Evolutionary conservation across 2,329 filamentous ascomycete genomes (phyloP).

Genomic region (Botrytis cinerea): DNA sequence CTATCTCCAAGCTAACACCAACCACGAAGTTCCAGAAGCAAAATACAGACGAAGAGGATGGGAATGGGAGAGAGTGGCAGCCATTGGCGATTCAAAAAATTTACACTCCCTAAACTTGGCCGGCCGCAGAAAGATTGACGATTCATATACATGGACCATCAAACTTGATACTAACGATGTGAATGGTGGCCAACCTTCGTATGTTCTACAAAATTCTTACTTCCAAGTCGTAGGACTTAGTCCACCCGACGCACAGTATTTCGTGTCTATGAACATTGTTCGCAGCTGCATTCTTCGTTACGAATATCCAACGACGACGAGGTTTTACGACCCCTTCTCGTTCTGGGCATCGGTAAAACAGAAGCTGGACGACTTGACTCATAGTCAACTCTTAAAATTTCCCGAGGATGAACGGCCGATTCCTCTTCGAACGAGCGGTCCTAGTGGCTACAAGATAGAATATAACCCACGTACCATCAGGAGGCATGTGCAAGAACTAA

Average conservation of each 20-base stretch:
- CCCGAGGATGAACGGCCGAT: neutral
- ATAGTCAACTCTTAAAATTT: neutral
- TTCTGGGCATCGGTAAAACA: neutral
- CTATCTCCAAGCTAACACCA: neutral
- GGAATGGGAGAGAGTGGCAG: neutral
- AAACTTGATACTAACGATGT: neutral
- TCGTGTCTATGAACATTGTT: neutral
- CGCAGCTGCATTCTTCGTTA: neutral
- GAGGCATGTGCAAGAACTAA: neutral
- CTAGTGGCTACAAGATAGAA: neutral
- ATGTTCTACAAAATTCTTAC: neutral
- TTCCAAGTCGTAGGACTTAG: neutral
- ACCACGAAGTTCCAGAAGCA: neutral
- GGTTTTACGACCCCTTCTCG: neutral
- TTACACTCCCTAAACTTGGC: neutral
- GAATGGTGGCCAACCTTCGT: neutral
- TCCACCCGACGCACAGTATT: neutral
- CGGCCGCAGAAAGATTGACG: neutral
- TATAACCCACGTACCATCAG: neutral
- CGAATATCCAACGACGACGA: neutral
- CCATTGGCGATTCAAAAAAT: neutral
- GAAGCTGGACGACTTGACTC: neutral
- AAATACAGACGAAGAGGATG: neutral
- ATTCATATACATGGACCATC: neutral
- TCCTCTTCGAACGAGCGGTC: neutral